These are phyloP conservation scores for Lipomyces yamadae DNA, from an alignment of 805 yeast species.

Conservation along the genomic window DNA sequence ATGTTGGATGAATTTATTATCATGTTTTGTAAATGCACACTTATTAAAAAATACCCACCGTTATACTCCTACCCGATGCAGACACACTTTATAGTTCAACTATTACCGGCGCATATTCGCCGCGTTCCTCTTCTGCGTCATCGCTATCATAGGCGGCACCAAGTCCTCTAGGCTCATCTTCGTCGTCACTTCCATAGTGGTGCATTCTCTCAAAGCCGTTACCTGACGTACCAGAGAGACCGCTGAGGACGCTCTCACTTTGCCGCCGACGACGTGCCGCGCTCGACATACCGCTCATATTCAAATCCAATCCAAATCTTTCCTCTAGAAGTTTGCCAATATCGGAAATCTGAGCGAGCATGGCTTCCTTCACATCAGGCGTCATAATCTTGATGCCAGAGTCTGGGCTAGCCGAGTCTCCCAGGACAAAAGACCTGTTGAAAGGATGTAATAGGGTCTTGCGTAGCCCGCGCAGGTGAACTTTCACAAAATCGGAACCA, in stretches of 20 bases:
- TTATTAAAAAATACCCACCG: background rate
- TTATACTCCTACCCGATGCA: background rate
- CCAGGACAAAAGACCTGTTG: conserved; percentile 3
- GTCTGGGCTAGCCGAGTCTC: background rate
- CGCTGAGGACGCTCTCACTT: conserved; percentile 10
- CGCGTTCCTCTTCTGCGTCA: conserved; percentile 37
- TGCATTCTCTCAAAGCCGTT: conserved; percentile 41
- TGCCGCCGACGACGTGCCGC: conserved; percentile 16
- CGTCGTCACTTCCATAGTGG: conserved; percentile 39
- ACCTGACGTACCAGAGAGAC: conserved; percentile 12
- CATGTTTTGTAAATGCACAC: background rate
- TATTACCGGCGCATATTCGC: conserved; percentile 40
- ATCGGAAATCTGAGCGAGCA: conserved; percentile 7
- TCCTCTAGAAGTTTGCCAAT: conserved; percentile 7
- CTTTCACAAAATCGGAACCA: conserved; percentile 39
- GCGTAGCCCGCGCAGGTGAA: conserved; percentile 29
- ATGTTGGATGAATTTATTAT: background rate
- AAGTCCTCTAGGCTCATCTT: conserved; percentile 17
- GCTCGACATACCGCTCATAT: background rate
- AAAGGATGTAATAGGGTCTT: conserved; percentile 11
- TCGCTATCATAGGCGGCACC: conserved; percentile 21
- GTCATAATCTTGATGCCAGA: conserved; percentile 4
- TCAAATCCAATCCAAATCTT: conserved; percentile 10
- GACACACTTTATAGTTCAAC: background rate
- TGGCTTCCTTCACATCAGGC: background rate